These are phyloP conservation scores for Melaleuca alternifolia DNA, from an alignment of 345 rosid species.

Conservation along the genomic window DNA sequence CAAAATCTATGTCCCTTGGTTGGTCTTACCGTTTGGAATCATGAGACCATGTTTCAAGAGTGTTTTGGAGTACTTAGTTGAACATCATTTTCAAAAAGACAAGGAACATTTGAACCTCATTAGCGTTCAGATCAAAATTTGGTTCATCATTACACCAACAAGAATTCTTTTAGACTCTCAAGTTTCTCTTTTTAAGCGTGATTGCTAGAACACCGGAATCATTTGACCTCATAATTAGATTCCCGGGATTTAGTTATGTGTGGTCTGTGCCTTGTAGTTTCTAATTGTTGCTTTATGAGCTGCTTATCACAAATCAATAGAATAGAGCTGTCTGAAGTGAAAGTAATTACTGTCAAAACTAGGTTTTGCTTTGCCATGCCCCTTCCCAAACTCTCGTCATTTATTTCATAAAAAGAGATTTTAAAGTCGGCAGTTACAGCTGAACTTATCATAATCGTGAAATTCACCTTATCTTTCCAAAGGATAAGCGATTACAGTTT, in stretches of 20 bases:
- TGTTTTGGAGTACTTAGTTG: background rate
- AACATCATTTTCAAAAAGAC: background rate
- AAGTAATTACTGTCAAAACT: background rate
- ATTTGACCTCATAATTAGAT: background rate
- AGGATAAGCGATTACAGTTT: background rate
- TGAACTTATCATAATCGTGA: background rate
- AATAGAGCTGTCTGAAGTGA: background rate
- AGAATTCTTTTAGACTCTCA: background rate
- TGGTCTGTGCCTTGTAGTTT: accelerated
- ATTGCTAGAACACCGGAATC: background rate
- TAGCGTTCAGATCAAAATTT: background rate
- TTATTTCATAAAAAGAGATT: background rate
- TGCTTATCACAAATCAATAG: background rate
- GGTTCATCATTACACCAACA: background rate
- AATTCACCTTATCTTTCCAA: background rate
- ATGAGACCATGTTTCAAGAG: background rate
- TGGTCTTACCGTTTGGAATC: background rate
- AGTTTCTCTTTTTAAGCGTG: background rate
- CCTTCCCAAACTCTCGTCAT: background rate
- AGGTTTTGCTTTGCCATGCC: background rate
- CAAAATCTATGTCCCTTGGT: background rate
- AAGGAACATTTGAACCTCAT: background rate
- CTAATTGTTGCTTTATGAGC: background rate
- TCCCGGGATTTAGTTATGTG: background rate
- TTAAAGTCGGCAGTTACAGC: background rate